Evolutionary conservation across 2,329 filamentous ascomycete genomes (phyloP), one percentile per base, ranked within the genome.

Genomic region (Neofusicoccum parvum): DNA sequence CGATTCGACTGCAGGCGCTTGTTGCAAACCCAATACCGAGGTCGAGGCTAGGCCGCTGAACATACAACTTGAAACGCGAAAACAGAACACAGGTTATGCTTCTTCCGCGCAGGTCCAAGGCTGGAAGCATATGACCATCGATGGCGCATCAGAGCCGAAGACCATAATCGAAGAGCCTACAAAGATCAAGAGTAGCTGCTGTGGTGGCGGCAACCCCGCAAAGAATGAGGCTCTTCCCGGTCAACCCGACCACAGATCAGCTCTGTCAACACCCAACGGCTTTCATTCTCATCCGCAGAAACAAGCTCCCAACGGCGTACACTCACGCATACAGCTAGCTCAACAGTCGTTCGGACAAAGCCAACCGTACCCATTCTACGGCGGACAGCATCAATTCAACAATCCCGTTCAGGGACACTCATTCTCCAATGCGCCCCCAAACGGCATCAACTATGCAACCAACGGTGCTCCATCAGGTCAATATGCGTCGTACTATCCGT

Each of bases 51-150:
- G 39, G 50, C 60, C 60, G 27, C 41, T 64, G 39, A 64, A 64
- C 39, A 46, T 64, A 43, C 60, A 64, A n/a, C 60, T 64, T 23
- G 60, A 64, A 36, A 37, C 60, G 15, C 60, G 39, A n/a, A 64
- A 64, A 27, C 37, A 64, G 41, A 64, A 15, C 48, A 64, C 49
- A 12, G 23, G 54, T 12, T 20, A 45, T 34, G n/a, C 53, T 32
- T 59, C 54, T 17, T n/a, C 39, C 5, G 54, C 54, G 27, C 60
- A 64, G 23, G 60, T 64, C 27, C 49, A 64, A 20, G 60, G 60
- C 23, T 64, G 60, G 60, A 53, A 64, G n/a, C 60, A 64, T 14
- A 64, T 53, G 23, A 64, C 60, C 20, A 23, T 64, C 10, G 34
- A 64, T 14, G 54, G 39, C 9, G 46, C 39, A 3, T 64, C 60